Evolutionary conservation across 305 asterid genomes (phyloP).

Genomic region (Fraxinus dipetala): DNA sequence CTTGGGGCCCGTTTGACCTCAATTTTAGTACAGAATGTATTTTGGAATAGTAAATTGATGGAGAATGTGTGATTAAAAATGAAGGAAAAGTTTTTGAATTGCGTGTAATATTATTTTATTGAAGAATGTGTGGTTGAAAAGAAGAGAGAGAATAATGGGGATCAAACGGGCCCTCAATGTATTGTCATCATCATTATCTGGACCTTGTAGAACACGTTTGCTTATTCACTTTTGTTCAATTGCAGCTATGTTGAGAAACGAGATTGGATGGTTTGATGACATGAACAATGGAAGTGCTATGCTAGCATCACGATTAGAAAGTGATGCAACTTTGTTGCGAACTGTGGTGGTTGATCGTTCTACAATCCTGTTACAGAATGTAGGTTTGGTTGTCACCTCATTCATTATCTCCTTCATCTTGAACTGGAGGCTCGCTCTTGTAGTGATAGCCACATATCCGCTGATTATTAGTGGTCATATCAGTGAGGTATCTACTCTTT

Average conservation of each 20-base stretch:
- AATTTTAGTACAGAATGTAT: no score
- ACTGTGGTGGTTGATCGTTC: slow-evolving; percentile 90
- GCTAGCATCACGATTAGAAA: slow-evolving; percentile 84
- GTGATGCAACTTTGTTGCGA: slow-evolving; percentile 77
- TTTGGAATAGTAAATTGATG: no score
- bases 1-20: no score
- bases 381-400: slow-evolving; percentile 75
- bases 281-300: slow-evolving; percentile 71
- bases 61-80: no score
- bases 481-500: slow-evolving; percentile 65
- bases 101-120: no score
- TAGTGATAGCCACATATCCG: slow-evolving; percentile 90
- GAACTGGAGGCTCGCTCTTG: slow-evolving; percentile 97
- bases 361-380: slow-evolving; percentile 77
- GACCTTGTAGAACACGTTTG: not conserved
- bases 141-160: no score
- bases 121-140: no score
- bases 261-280: slow-evolving; percentile 94
- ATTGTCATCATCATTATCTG: not conserved
- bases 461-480: slow-evolving; percentile 86
- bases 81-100: no score
- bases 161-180: not conserved
- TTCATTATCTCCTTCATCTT: slow-evolving; percentile 84
- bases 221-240: slow-evolving; percentile 6
- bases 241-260: slow-evolving; percentile 95